Conservation (phyloP, 2,329 filamentous ascomycete species). For the Botryotinia convoluta region DNA sequence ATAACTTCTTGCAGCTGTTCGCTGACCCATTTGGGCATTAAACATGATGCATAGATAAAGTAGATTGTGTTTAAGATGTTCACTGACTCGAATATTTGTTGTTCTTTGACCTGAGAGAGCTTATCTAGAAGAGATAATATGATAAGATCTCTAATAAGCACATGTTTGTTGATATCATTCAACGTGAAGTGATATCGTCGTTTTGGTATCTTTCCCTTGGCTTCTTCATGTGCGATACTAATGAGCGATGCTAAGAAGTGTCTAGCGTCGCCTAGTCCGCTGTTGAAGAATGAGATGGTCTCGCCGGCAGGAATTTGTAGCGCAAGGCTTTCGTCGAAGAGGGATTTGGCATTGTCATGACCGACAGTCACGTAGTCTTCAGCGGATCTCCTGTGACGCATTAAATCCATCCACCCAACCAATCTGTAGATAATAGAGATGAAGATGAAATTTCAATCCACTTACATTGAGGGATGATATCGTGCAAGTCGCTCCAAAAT, state of each 20-base stretch:
- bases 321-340: neutral
- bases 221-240: neutral
- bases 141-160: neutral
- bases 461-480: neutral
- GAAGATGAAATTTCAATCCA: neutral
- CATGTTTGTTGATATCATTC: neutral
- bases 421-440: neutral
- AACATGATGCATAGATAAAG: neutral
- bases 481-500: neutral
- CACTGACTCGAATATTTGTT: neutral
- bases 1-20: slow-evolving; percentile 4
- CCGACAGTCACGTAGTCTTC: neutral
- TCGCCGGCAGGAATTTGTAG: neutral
- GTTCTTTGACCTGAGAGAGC: neutral
- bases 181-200: slow-evolving; percentile 6
- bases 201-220: neutral
- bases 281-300: neutral
- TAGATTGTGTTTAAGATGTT: neutral
- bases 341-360: neutral
- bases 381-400: neutral
- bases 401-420: neutral
- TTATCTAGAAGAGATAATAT: neutral
- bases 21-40: neutral
- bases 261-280: neutral
- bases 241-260: neutral